Percentiles rank a stretch among this genome's conserved stretches.
Conservation (phyloP, 1,284 basidiomycete genomes). For the Trichosporon faecale region DNA sequence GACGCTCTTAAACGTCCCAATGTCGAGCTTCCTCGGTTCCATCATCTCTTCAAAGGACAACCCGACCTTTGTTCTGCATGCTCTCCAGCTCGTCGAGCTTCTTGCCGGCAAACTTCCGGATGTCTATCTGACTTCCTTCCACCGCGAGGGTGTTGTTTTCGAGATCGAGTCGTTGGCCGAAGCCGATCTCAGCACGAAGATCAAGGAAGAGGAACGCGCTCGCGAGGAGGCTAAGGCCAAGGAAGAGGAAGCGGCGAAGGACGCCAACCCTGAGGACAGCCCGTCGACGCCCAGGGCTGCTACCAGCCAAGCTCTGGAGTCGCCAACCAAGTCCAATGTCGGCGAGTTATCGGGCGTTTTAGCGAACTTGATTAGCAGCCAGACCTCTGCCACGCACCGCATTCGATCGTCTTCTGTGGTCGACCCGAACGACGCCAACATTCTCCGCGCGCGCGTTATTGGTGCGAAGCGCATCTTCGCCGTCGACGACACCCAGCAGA, state of each 20-base stretch:
- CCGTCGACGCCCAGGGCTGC: constrained; percentile 10
- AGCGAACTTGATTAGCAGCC: constrained; percentile 45
- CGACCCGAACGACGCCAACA: constrained; percentile 84
- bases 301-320: constrained; percentile 18
- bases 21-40: constrained; percentile 87
- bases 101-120: constrained; percentile 74
- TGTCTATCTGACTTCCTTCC: constrained; percentile 80
- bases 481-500: constrained; percentile 59
- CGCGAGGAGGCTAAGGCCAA: constrained; percentile 14
- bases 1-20: constrained; percentile 74
- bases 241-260: constrained; percentile 23
- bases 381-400: constrained; percentile 24
- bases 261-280: constrained; percentile 3
- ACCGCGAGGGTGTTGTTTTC: constrained; percentile 88
- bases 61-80: constrained; percentile 74
- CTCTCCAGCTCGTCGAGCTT: constrained; percentile 85
- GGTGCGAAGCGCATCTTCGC: constrained; percentile 63
- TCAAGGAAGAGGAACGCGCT: constrained; percentile 24
- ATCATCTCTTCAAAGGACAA: constrained; percentile 88
- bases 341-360: constrained; percentile 25
- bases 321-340: constrained; percentile 27
- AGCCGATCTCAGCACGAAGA: constrained; percentile 57
- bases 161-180: constrained; percentile 75
- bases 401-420: background rate
- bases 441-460: constrained; percentile 79